Conservation (phyloP, 352 stramenopile species). For the Pythium myriotylum region DNA sequence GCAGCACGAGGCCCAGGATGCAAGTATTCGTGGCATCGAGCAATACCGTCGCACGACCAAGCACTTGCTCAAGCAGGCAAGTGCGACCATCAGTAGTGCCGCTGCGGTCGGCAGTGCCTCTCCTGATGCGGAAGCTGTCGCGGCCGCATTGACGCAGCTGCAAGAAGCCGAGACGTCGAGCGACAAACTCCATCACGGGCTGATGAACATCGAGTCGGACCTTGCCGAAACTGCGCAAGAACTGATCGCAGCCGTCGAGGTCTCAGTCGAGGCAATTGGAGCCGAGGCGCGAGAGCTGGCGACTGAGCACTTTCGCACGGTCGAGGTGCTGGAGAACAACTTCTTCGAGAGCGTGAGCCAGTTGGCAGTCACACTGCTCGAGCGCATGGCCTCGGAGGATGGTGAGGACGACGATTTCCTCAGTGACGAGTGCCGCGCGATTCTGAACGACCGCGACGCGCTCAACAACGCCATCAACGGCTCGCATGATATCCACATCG, state of each 20-base stretch:
- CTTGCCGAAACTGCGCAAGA: constrained; percentile 81
- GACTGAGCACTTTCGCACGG: constrained; percentile 85
- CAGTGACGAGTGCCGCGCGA: constrained; percentile 76
- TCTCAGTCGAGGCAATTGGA: constrained; percentile 62
- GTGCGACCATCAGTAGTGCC: constrained; percentile 45
- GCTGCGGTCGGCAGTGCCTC: constrained; percentile 9
- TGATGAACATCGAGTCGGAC: constrained; percentile 90
- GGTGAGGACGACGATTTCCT: constrained; percentile 81
- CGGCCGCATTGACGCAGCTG: constrained; percentile 67
- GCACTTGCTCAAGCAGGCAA: constrained; percentile 62
- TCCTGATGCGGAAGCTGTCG: constrained; percentile 19
- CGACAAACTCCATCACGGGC: constrained; percentile 83
- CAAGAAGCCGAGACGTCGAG: constrained; percentile 84
- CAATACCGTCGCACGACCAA: constrained; percentile 79
- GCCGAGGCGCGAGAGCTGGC: constrained; percentile 63
- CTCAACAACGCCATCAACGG: constrained; percentile 89
- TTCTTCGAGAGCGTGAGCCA: constrained; percentile 90
- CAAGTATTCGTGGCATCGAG: constrained; percentile 83
- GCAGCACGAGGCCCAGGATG: constrained; percentile 63
- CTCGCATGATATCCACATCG: constrained; percentile 92
- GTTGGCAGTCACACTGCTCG: constrained; percentile 69
- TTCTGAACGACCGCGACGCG: constrained; percentile 81
- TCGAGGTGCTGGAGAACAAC: constrained; percentile 91
- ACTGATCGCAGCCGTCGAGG: constrained; percentile 61
- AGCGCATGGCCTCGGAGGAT: constrained; percentile 77